These are phyloP conservation scores for Flagelloscypha sp. DNA, from an alignment of 768 basidiomycete species.

Conservation along the genomic window DNA sequence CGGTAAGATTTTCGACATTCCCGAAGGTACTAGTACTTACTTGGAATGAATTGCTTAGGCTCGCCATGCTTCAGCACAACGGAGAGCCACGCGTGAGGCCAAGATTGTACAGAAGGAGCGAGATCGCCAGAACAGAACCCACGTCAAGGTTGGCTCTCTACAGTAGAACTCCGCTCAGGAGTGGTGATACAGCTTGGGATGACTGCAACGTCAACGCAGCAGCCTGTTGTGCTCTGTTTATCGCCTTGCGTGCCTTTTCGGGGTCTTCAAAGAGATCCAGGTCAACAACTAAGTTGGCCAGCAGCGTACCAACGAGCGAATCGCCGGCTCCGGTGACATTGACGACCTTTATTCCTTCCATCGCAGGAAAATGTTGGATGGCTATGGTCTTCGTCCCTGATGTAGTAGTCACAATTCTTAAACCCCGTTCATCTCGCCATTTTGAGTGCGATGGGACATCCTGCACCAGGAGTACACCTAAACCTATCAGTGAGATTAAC, in stretches of 20 bases:
- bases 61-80: conserved; percentile 51
- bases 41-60: conserved; percentile 25
- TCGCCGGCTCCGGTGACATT: conserved; percentile 94
- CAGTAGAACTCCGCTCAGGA: conserved; percentile 30
- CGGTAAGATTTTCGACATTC: conserved; percentile 30
- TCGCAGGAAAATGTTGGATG: conserved; percentile 67
- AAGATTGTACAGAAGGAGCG: conserved; percentile 38
- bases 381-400: no score
- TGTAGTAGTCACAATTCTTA: no score
- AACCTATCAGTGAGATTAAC: no score
- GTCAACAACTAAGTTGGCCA: conserved; percentile 52
- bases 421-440: no score
- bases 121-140: conserved; percentile 40
- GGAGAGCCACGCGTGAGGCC: conserved; percentile 27
- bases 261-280: conserved; percentile 41
- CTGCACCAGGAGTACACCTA: no score
- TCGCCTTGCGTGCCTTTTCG: conserved; percentile 29
- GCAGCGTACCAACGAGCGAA: conserved; percentile 74
- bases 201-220: conserved; percentile 53
- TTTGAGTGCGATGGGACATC: no score
- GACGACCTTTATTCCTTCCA: conserved; percentile 32
- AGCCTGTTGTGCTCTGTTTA: conserved; percentile 57
- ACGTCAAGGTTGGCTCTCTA: conserved; percentile 56
- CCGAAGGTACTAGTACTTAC: background rate
- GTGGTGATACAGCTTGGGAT: conserved; percentile 56